Evolutionary conservation across 164 flowering plant genomes (phyloP).

Genomic region (Nelumbo lutea): DNA sequence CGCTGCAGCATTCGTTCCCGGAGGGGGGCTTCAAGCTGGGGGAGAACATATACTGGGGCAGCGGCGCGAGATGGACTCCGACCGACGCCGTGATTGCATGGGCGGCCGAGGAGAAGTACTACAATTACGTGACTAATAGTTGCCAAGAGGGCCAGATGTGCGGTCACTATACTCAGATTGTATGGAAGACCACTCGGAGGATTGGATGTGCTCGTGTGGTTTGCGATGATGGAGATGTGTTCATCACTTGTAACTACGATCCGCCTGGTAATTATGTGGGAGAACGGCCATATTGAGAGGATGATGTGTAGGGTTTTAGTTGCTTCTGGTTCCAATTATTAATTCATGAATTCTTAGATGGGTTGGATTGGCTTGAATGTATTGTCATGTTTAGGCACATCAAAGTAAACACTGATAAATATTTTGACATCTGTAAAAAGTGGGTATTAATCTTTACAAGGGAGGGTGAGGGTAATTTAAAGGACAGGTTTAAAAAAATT

Average conservation of each 20-base stretch:
- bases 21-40: slow-evolving; percentile 38
- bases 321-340: no score
- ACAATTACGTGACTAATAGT: slow-evolving; percentile 43
- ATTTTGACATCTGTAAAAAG: no score
- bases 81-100: slow-evolving; percentile 67
- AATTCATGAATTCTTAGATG: no score
- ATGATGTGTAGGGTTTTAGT: background rate
- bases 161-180: slow-evolving; percentile 91
- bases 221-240: slow-evolving; percentile 75
- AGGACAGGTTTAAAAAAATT: no score
- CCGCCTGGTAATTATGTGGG: slow-evolving; percentile 76
- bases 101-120: slow-evolving; percentile 78
- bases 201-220: slow-evolving; percentile 77
- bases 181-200: slow-evolving; percentile 63
- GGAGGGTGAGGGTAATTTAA: no score
- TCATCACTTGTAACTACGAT: slow-evolving; percentile 87
- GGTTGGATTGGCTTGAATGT: no score
- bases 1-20: slow-evolving; percentile 45
- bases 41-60: slow-evolving; percentile 87
- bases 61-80: slow-evolving; percentile 66
- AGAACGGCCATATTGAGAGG: slow-evolving; percentile 42
- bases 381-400: no score
- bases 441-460: no score
- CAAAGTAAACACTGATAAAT: no score
- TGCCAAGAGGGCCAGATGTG: slow-evolving; percentile 58